Evolutionary conservation across 1,284 basidiomycete genomes (phyloP).

Genomic region (Pholiota adiposa): DNA sequence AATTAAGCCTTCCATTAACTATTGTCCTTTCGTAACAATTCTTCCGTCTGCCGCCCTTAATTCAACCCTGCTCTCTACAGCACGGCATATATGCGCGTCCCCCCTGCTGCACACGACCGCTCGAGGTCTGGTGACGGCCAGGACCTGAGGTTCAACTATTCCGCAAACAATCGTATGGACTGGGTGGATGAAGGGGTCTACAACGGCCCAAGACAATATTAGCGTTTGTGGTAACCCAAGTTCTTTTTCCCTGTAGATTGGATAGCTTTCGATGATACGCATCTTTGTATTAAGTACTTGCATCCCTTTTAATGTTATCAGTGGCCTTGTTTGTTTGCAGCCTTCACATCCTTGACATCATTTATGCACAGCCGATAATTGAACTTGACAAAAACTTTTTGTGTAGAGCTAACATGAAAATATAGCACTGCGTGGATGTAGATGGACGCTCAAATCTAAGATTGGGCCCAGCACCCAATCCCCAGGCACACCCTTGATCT

Average conservation of each 20-base stretch:
- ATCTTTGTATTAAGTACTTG: not conserved
- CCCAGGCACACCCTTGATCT: slow-evolving; percentile 1
- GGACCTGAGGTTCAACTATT: slow-evolving; percentile 29
- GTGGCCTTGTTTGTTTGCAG: not conserved
- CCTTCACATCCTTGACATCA: not conserved
- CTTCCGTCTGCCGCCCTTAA: slow-evolving; percentile 3
- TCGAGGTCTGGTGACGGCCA: slow-evolving; percentile 24
- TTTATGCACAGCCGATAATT: not conserved
- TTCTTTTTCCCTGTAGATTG: slow-evolving; percentile 1
- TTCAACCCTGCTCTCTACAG: slow-evolving; percentile 20
- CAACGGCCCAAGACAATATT: slow-evolving; percentile 40
- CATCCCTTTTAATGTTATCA: not conserved
- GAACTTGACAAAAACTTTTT: not conserved
- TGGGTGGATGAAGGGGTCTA: slow-evolving; percentile 53
- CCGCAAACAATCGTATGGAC: slow-evolving; percentile 32
- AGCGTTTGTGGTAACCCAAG: not conserved
- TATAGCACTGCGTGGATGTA: not conserved
- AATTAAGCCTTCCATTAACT: not conserved
- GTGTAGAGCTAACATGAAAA: not conserved
- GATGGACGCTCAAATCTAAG: not conserved
- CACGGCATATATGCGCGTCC: slow-evolving; percentile 32
- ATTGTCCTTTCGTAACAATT: not conserved
- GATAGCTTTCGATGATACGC: not conserved
- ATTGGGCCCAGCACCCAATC: not conserved
- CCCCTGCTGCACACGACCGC: slow-evolving; percentile 30